These are phyloP conservation scores for Nymphaea thermarum DNA, from an alignment of 164 flowering plant species.

Conservation along the genomic window DNA sequence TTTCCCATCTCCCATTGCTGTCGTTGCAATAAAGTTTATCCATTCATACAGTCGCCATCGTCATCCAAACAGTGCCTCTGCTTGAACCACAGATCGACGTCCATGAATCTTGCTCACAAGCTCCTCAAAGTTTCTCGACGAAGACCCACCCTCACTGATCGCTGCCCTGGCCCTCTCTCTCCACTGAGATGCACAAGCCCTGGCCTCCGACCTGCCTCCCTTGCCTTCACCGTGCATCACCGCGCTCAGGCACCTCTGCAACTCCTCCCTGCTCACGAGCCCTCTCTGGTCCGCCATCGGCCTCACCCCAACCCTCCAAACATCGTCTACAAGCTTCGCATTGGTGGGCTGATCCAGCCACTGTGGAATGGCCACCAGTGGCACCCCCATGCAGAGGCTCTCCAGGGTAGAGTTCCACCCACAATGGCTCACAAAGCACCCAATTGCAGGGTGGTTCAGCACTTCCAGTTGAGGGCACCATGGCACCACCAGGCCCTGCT, in stretches of 20 bases:
- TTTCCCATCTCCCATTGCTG: too few relatives aligned
- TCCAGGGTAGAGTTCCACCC: conserved; percentile 25
- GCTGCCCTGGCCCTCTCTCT: conserved; percentile 14
- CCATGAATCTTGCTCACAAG: conserved; percentile 1
- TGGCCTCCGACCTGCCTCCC: conserved; percentile 1
- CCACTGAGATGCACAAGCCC: conserved; percentile 8
- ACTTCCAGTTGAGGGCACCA: conserved; percentile 28
- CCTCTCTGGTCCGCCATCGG: conserved; percentile 8
- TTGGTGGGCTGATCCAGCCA: conserved; percentile 19
- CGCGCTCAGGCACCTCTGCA: conserved; percentile 7
- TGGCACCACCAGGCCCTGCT: conserved; percentile 17
- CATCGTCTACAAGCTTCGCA: conserved; percentile 12
- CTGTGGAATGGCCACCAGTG: conserved; percentile 17
- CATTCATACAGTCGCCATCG: too few relatives aligned
- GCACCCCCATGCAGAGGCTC: conserved; percentile 14
- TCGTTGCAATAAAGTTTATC: too few relatives aligned
- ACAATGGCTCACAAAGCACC: conserved; percentile 23
- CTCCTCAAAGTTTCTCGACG: conserved; percentile 11
- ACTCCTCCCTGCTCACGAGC: conserved; percentile 11
- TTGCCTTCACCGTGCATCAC: conserved; percentile 15
- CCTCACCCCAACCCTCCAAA: conserved; percentile 17
- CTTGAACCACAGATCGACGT: background rate
- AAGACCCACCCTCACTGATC: conserved; percentile 13
- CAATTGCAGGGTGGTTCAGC: conserved; percentile 16
- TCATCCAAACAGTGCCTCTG: background rate